Base-by-base conservation (phyloP, 2,329 filamentous ascomycete species). In the Seiridium unicorne region DNA sequence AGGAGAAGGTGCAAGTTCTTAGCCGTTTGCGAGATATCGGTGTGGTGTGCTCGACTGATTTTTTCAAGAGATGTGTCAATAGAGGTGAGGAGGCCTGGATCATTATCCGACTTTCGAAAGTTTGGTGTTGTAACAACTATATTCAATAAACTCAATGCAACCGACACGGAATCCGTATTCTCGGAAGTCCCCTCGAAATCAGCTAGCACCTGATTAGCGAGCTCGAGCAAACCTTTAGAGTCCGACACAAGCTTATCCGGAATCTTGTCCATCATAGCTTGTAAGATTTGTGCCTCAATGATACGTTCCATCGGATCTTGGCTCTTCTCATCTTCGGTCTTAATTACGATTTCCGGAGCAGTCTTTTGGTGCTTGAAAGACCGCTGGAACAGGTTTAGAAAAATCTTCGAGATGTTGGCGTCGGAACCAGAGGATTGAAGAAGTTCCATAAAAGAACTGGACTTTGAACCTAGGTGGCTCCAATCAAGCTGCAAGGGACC, bases 231-330 rank as follows among this genome's bases (percentile, higher is more conserved):
- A 65, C 90, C 86, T 48, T 82, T 81, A 2, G 89, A 88, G 60
- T 86, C 83, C 38, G 80, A 81, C 36, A 89, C 82, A 10, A 92
- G 79, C 62, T 84, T 86, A 31, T 88, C 83, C 1, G 87, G 82
- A 51, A 88, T 82, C 51, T 77, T 81, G 32, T 84, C 82, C 72
- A 91, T 85, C 73, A 92, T 81, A 40, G 81, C 82, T 66, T 90
- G 87, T 6, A 91, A 77, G 0, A 91, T 73, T 54, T 86, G 86
- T 4, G 87, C 79, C 63, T 89, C 81, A 5, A 82, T 72, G 1
- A 92, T 74, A 3, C 79, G 77, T 4, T 69, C 69, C 3, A 85
- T 61, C 0, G 83, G 76, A 51, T 84, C 79, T 1, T 71, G 66
- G 0, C 67, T 58, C 3, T 73, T 65, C 1, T 76, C 70, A 18